Evolutionary conservation across 805 yeast species (phyloP), one percentile per base, ranked within the genome.

Genomic region (Candida mattraensis): DNA sequence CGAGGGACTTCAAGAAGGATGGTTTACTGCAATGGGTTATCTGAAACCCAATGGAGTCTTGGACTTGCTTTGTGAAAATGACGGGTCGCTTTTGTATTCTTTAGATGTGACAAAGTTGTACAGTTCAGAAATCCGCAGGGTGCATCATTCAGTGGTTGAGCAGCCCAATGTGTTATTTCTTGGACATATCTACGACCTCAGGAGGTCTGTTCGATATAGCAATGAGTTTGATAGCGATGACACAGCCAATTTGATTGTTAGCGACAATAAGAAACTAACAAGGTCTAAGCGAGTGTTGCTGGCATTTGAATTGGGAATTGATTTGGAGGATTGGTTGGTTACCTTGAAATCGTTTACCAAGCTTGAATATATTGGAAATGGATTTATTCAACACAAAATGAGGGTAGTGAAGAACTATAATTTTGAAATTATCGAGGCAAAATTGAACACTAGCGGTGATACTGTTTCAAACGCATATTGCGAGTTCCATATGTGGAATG

Each of bases 281-380:
- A 21, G 32, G 12, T 32, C 47, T 9, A 38, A 34, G 24, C 35
- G 82, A 32, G 64, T 80, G 3, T 59, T 81, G 15, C 62, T 83
- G 31, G 77, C 74, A 44, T 83, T 83, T 44, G 83, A 86, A 3
- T 61, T 79, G 25, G 76, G 76, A 47, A 76, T 78, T 15, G 89
- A 83, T 55, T 64, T 83, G 27, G 89, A 83, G 51, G 88, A 82
- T 53, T 83, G 93, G 89, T 67, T 74, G 42, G 83, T 83, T 9
- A 80, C 86, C 0, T 58, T 84, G 39, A 72, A 70, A 28, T 77
- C 84, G 10, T 79, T 81, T 49, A 71, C 87, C 6, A 73, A 71
- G 37, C 57, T 79, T 18, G 87, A 81, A 47, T 77, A 51, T 37
- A 51, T 60, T 33, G 60, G 63, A 7, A 52, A 47, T 31, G 36